phyloP scores from a whole-genome alignment of 73 alveolate species.

The Paramecium sexaurelia region DNA sequence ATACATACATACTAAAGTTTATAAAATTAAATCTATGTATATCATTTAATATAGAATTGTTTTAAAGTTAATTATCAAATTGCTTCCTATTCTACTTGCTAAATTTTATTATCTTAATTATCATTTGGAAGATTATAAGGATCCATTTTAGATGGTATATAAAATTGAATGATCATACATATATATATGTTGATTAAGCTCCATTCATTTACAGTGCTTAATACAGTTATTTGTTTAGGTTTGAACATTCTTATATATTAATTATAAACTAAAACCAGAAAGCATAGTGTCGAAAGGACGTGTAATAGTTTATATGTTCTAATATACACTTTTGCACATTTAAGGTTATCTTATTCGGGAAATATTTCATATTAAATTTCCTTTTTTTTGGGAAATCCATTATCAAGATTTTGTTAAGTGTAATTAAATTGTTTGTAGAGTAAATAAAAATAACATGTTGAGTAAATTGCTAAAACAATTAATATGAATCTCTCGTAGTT shows the following conservation, averaged over 20 bases:
- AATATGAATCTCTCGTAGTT: not conserved
- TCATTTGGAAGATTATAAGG: not conserved
- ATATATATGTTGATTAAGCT: not conserved
- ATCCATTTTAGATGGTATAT: not conserved
- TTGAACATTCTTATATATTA: not conserved
- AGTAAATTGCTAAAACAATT: not conserved
- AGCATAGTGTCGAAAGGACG: not conserved
- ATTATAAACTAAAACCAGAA: not conserved
- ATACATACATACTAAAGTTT: too few relatives aligned
- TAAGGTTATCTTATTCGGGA: not conserved
- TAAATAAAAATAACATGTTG: not conserved
- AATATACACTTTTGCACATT: not conserved
- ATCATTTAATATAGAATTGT: not conserved
- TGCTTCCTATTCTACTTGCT: not conserved
- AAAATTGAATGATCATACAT: not conserved
- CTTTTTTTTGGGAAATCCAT: not conserved
- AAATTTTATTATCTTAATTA: not conserved
- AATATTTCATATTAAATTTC: not conserved
- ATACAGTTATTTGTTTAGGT: not conserved
- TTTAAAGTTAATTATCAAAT: not conserved
- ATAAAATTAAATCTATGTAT: too few relatives aligned
- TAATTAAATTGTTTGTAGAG: not conserved
- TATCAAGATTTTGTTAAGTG: not conserved
- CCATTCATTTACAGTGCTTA: not conserved
- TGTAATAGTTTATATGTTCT: not conserved